Base-by-base conservation (phyloP, 495 filamentous ascomycete species). In the Podospora appendiculata region DNA sequence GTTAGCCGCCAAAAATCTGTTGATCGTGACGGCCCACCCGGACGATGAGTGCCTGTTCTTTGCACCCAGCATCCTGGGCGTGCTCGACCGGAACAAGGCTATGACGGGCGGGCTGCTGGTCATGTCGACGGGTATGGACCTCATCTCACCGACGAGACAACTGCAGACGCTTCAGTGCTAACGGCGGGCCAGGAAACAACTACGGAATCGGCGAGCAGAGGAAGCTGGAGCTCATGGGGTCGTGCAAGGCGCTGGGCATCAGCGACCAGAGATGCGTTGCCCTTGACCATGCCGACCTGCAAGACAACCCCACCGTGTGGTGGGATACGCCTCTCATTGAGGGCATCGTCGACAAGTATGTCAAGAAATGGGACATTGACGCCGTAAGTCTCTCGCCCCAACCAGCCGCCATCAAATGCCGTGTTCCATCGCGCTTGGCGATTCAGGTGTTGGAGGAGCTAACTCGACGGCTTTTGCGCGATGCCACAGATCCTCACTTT, bases 1-100 rank as follows among this genome's bases (percentile, higher is more conserved):
- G 13, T 59, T 62, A 8, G 47, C 50, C 45, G 64, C 70, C 44
- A 65, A 61, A 40, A 73, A 68, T 53, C 58, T 70, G 1, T 45
- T 73, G 36, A 56, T 73, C 51, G 65, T 73, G 14, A 70, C 67
- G 35, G 70, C 70, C 1, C 70, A 73, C 55, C 70, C 70, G 6
- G 70, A 73, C 56, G 70, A 73, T 44, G 70, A 73, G 51, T 71
- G 69, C 39, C 58, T 73, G 12, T 73, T 73, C 50, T 73, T 73
- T 48, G 45, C 66, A 1, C 70, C 70, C 10, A 70, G 61, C 58
- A 69, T 71, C 8, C 41, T 73, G 32, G 63, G 68, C n/a, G 53
- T 67, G n/a, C 58, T 70, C 17, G 63, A 66, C 46, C 42, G 66
- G n/a, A 70, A 67, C 41, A 57, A 36, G 9, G 50, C 45, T 10